Base-by-base conservation (phyloP, 2,329 filamentous ascomycete genomes). In the Hymenoscyphus infarciens region DNA sequence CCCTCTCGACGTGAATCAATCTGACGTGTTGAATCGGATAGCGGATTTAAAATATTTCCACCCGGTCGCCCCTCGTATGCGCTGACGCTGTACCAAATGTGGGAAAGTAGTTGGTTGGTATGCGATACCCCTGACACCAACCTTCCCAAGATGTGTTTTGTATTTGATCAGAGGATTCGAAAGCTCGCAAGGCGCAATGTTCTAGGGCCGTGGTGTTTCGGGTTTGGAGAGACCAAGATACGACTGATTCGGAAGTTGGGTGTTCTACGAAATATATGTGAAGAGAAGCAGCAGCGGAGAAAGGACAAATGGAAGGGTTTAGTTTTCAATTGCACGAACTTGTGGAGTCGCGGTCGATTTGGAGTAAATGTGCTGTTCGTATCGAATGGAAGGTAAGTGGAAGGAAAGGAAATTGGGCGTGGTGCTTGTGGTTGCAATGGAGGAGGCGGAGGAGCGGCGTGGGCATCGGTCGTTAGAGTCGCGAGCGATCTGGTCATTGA, bases 341-440 rank as follows among this genome's bases (percentile, higher is more conserved):
- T 39, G 29, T 15, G 6, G 33, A 39, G 56, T 42, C 56, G 56
- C 10, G 33, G 6, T 39, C 10, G 56, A 35, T 22, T 25, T 33
- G 22, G n/a, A 27, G 8, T 57, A 57, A 57, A 29, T 57, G 56
- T 57, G 25, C 45, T 29, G 25, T 15, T 39, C n/a, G 33, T 39
- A 45, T 42, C 1, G 56, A 57, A 57, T 38, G 35, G 5, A 45
- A 27, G 42, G 45, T 25, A 25, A 22, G n/a, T 25, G n/a, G 19
- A 49, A 52, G 22, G 19, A 19, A 52, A 52, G 45, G 45, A 52
- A 52, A 52, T 25, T 25, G 45, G 19, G 45, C 19, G 45, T 22
- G 11, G 8, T 22, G 45, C 45, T 25, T 45, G 39, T 45, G 39
- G 45, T n/a, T 52, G 45, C 19, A 52, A 52, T 38, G 35, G 35